Evolutionary conservation across 2,329 filamentous ascomycete species (phyloP), one percentile per base, ranked within the genome.

Genomic region (Mycosphaerella sp.): DNA sequence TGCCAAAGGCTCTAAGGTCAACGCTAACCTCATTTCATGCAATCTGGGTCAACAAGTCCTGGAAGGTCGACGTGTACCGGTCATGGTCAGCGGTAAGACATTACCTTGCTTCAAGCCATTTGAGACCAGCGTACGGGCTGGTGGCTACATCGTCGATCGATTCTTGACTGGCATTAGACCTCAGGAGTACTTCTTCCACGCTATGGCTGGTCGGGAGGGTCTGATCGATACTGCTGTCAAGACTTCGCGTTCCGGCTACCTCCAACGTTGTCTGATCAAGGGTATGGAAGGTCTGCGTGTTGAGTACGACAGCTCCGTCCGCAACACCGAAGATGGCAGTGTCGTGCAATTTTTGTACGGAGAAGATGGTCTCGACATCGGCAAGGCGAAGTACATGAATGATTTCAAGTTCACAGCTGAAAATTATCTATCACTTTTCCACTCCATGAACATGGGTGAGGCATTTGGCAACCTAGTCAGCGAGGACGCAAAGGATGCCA

Each of bases 191-290:
- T 98, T 91, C 70, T 98, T 98, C 76, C 93, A 98, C 79, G 89
- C 94, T 70, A 98, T 98, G 94, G 93, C 91, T 65, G 94, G 94
- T 62, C 83, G 93, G 73, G 94, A 98, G 78, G 93, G 93, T 76
- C 76, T 98, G 59, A 98, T 98, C 66, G 93, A 98, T 79, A 98
- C 93, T 16, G 93, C 93, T 58, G 93, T 98, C 69, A 98, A 98
- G 74, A 98, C 93, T 1, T 95, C 91, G 8, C 85, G 93, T 66
- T 97, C 93, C 25, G 94, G 93, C 54, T 98, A 98, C 67, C 76
- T 98, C 45, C 93, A 98, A 68, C 80, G 94, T 66, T 98, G 93
- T 78, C 79, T 98, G 56, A 94, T 98, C 74, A 98, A 98, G 74
- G 93, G 93, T 55, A 94, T 98, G 86, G 93, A 98, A 70, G 93